These are phyloP conservation scores for Geoglossum cookeanum DNA, from an alignment of 2,329 filamentous ascomycete species.

Conservation along the genomic window DNA sequence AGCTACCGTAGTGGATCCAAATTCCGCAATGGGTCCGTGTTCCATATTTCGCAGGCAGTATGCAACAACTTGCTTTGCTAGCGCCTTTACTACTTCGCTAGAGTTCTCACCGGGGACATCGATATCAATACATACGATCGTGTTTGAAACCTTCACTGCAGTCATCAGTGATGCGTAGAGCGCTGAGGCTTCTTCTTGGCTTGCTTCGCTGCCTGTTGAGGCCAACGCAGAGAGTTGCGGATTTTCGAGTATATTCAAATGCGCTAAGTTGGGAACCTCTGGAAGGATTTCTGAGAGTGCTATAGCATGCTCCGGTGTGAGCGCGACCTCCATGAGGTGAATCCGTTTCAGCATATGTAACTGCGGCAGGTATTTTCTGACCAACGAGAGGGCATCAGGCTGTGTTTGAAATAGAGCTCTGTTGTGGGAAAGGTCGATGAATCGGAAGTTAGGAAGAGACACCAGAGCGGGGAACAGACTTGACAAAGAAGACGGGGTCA, in stretches of 20 bases:
- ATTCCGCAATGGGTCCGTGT: constrained; percentile 47
- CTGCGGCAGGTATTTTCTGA: constrained; percentile 72
- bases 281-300: constrained; percentile 78
- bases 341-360: constrained; percentile 62
- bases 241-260: constrained; percentile 77
- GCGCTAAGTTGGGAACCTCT: constrained; percentile 61
- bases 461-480: constrained; percentile 56
- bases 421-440: constrained; percentile 87
- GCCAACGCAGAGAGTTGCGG: constrained; percentile 50
- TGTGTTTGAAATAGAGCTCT: constrained; percentile 54
- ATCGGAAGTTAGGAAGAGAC: constrained; percentile 54
- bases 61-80: constrained; percentile 86
- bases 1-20: constrained; percentile 28
- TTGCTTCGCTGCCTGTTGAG: constrained; percentile 54
- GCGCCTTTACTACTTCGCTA: constrained; percentile 78
- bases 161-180: constrained; percentile 82
- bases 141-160: constrained; percentile 64
- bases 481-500: constrained; percentile 53
- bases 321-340: constrained; percentile 66
- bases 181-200: constrained; percentile 84
- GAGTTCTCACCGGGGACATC: constrained; percentile 65
- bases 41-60: constrained; percentile 90
- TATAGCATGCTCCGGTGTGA: constrained; percentile 77
- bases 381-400: constrained; percentile 52
- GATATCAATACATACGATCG: constrained; percentile 77